Evolutionary conservation across 2,329 filamentous ascomycete species (phyloP).

Genomic region (Aspergillus clavatus): DNA sequence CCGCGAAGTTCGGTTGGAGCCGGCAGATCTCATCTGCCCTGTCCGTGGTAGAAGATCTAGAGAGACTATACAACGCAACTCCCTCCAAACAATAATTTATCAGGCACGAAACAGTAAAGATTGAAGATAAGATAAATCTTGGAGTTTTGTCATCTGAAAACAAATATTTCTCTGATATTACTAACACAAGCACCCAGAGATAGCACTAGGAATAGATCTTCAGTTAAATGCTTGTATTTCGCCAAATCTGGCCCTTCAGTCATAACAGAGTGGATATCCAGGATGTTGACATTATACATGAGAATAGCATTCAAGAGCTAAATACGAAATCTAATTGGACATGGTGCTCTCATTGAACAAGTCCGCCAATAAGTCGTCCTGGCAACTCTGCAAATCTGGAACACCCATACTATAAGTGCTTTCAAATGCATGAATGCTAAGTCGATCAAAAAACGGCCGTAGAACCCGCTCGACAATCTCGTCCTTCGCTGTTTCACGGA

Average conservation of each 20-base stretch:
- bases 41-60: not conserved
- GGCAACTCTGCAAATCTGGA: constrained; percentile 62
- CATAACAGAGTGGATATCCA: no score
- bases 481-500: constrained; percentile 51
- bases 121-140: no score
- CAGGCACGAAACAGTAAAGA: no score
- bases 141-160: no score
- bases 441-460: constrained; percentile 80
- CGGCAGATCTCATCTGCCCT: constrained; percentile 9
- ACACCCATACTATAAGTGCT: constrained; percentile 79
- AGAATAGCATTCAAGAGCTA: not conserved
- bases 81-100: no score
- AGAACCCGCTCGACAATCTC: constrained; percentile 71
- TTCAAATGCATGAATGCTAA: constrained; percentile 93
- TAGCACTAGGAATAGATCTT: not conserved
- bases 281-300: not conserved
- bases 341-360: constrained; percentile 71
- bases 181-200: no score
- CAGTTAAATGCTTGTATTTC: no score
- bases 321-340: constrained; percentile 29
- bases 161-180: no score
- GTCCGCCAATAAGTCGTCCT: constrained; percentile 62
- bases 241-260: no score
- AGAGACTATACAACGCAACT: not conserved
- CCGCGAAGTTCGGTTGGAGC: constrained; percentile 15